Conservation (phyloP, 352 stramenopile genomes). For the Phytophthora citricola region DNA sequence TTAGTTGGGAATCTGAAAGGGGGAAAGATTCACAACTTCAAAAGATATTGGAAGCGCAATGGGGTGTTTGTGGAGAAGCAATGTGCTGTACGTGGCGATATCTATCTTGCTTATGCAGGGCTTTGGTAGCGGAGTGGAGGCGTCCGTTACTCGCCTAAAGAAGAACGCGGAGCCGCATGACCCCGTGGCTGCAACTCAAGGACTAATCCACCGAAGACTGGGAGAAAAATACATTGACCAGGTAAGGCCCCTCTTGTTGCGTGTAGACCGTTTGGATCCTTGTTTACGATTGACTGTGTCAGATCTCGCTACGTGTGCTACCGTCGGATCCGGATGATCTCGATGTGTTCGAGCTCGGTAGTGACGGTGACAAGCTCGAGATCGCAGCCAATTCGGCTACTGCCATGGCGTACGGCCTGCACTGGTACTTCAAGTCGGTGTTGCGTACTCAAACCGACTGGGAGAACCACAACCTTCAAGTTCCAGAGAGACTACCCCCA, state of each 20-base stretch:
- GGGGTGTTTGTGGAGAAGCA: slow-evolving; percentile 3
- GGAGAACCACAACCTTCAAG: slow-evolving; percentile 76
- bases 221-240: slow-evolving; percentile 54
- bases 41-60: slow-evolving; percentile 23
- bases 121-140: slow-evolving; percentile 10
- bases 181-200: slow-evolving; percentile 48
- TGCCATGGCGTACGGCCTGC: slow-evolving; percentile 72
- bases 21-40: background rate
- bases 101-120: slow-evolving; percentile 17
- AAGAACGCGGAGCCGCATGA: slow-evolving; percentile 52
- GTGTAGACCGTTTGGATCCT: no score
- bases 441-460: slow-evolving; percentile 84
- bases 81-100: background rate
- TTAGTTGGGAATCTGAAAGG: slow-evolving; percentile 6
- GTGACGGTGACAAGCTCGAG: slow-evolving; percentile 53
- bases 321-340: slow-evolving; percentile 43
- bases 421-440: slow-evolving; percentile 81
- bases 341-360: slow-evolving; percentile 72
- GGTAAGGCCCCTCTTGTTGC: slow-evolving; percentile 4
- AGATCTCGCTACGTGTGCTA: slow-evolving; percentile 64
- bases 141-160: slow-evolving; percentile 26
- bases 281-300: background rate
- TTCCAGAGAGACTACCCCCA: slow-evolving; percentile 58
- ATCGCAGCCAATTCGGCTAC: slow-evolving; percentile 63
- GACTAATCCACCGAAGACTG: slow-evolving; percentile 61